Percentiles rank a stretch among this genome's conserved stretches.
Evolutionary conservation across 257 asterid genomes (phyloP).

Genomic region (Cinchona pubescens): DNA sequence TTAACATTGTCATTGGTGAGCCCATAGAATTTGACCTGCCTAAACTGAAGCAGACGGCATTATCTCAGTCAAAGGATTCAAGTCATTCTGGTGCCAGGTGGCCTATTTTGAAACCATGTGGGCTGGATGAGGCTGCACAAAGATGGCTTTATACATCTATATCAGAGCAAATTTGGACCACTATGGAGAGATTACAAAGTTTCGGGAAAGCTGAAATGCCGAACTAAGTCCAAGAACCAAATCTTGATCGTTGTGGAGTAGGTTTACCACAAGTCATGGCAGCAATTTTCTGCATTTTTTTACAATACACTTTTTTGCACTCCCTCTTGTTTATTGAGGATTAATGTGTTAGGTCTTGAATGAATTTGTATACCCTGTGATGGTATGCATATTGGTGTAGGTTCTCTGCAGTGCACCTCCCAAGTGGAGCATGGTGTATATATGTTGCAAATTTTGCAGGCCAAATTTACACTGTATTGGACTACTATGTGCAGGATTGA

Average conservation of each 20-base stretch:
- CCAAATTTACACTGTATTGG: neutral
- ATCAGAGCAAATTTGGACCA: slow-evolving; percentile 63
- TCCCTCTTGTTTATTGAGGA: neutral
- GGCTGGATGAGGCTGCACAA: slow-evolving; percentile 85
- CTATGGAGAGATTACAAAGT: slow-evolving; percentile 59
- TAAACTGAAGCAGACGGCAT: slow-evolving; percentile 60
- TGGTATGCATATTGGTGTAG: neutral
- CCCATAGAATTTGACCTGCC: slow-evolving; percentile 76
- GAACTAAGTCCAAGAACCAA: slow-evolving; percentile 3
- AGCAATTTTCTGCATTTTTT: neutral
- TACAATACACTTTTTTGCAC: neutral
- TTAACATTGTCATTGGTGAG: slow-evolving; percentile 67
- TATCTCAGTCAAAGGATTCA: slow-evolving; percentile 44
- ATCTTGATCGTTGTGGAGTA: neutral
- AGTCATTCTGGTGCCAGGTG: slow-evolving; percentile 43
- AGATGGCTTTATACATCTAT: slow-evolving; percentile 60
- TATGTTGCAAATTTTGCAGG: neutral
- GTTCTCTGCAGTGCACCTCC: neutral
- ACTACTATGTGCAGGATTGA: neutral
- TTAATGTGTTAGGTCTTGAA: neutral
- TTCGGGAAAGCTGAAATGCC: slow-evolving; percentile 26
- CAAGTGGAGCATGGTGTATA: neutral
- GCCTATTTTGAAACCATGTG: slow-evolving; percentile 56
- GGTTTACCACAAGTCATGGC: neutral
- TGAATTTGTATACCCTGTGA: neutral